Base-by-base conservation (phyloP, 2,329 filamentous ascomycete genomes). In the Bipolaris oryzae region DNA sequence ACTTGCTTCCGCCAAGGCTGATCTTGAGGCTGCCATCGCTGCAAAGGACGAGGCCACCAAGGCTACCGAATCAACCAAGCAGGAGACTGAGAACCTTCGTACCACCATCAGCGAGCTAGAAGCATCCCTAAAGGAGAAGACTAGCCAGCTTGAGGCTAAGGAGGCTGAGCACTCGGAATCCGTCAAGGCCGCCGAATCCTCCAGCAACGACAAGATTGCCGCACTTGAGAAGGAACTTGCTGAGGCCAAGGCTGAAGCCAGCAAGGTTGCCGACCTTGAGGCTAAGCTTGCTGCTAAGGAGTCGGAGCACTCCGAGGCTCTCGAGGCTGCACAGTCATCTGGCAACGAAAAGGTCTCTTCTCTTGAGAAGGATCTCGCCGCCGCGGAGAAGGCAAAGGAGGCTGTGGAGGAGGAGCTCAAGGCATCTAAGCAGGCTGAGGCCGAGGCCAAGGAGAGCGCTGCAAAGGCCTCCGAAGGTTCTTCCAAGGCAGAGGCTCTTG, bases 241-340 rank as follows among this genome's bases (percentile, higher is more conserved):
- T 28, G 57, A 64, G 28, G 60, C 62, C 3, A 65, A 63, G 52
- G 60, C 60, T 43, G 67, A 71, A 21, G 58, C 66, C 28, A 61
- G 54, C 10, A 74, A 73, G 63, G 62, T 68, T 18, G 56, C 66
- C 10, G 67, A 70, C 15, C 53, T 72, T 13, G 68, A 71, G 50
- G 57, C 61, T 50, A 67, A 67, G 57, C 59, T 69, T 23, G 63
- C 62, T 21, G 61, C 62, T 7, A 64, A 64, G 53, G 62, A 69
- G 7, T 55, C 60, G 21, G 66, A 72, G 50, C 66, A 71, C 23
- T 50, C 65, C 10, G 62, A 68, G 45, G 60, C 67, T 21, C 47
- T 67, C 23, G 38, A 59, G n/a, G 58, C 60, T 37, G 64, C 66
- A 16, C 66, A 67, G 44, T 58, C 60, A 37, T 62, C 67, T 15